Conservation (phyloP, 345 rosid species). For the Capsella bursapastoris region DNA sequence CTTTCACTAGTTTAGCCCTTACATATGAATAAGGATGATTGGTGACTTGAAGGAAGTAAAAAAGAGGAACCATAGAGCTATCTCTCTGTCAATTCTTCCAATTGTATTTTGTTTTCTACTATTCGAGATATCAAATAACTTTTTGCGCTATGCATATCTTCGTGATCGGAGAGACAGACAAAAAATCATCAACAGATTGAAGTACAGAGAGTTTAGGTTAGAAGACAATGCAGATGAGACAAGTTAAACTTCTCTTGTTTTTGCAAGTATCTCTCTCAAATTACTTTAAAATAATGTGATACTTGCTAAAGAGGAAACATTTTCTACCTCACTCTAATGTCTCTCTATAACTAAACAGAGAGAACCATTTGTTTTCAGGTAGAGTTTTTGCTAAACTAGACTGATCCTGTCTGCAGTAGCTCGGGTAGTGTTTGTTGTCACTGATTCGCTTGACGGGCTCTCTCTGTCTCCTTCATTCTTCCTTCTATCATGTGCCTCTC, state of each 20-base stretch:
- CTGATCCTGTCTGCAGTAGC: slow-evolving; percentile 36
- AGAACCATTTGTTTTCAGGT: slow-evolving; percentile 16
- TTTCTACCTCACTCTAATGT: slow-evolving; percentile 21
- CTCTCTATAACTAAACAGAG: slow-evolving; percentile 21
- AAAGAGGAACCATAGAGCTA: background rate
- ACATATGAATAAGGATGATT: too few relatives aligned
- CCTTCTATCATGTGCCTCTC: slow-evolving; percentile 53
- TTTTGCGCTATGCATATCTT: background rate
- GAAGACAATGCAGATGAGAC: slow-evolving; percentile 2
- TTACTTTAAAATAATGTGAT: slow-evolving; percentile 5
- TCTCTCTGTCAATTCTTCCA: background rate
- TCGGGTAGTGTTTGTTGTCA: slow-evolving; percentile 30
- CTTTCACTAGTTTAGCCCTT: too few relatives aligned
- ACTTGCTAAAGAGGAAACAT: slow-evolving; percentile 36
- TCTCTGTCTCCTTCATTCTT: slow-evolving; percentile 57
- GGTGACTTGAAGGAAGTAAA: too few relatives aligned
- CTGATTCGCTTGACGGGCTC: slow-evolving; percentile 57
- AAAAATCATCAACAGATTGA: background rate
- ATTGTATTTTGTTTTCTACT: background rate
- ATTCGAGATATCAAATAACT: background rate
- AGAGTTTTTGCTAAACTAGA: slow-evolving; percentile 38
- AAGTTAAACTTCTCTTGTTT: slow-evolving; percentile 15
- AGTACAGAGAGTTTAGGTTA: background rate
- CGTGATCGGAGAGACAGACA: background rate
- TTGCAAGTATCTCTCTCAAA: slow-evolving; percentile 9